phyloP scores from a whole-genome alignment of 495 filamentous ascomycete species.

The Neurospora pannonica region DNA sequence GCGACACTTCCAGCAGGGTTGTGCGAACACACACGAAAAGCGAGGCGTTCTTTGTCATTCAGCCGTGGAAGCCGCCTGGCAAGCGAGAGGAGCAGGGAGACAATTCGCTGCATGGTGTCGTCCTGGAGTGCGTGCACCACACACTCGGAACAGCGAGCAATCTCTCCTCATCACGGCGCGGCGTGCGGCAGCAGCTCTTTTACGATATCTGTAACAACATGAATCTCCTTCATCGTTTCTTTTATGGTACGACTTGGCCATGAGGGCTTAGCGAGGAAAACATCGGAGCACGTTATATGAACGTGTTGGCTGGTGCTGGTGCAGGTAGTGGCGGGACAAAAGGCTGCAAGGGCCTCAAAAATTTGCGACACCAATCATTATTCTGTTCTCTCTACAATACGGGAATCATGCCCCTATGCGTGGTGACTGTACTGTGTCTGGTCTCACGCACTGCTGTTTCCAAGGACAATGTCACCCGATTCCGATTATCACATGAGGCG shows the following conservation, averaged over 20 bases:
- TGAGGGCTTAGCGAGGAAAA: neutral
- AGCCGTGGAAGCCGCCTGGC: neutral
- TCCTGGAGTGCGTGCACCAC: neutral
- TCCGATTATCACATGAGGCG: neutral
- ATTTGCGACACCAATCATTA: neutral
- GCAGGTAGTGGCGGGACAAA: neutral
- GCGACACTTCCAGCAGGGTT: neutral
- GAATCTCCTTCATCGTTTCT: neutral
- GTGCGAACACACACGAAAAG: neutral
- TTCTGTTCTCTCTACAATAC: neutral
- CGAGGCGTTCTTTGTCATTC: neutral
- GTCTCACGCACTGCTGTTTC: neutral
- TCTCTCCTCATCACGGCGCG: neutral
- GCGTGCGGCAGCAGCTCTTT: neutral
- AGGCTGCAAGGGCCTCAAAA: neutral
- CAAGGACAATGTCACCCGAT: neutral
- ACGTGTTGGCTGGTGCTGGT: neutral
- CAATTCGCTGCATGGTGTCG: neutral
- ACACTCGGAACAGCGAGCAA: neutral
- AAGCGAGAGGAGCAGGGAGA: neutral
- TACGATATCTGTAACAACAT: neutral
- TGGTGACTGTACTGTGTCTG: neutral
- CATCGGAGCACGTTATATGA: neutral
- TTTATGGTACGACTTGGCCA: neutral
- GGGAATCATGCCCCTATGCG: neutral